These are phyloP conservation scores for Alternaria postmessia DNA, from an alignment of 2,329 filamentous ascomycete species.

Conservation along the genomic window DNA sequence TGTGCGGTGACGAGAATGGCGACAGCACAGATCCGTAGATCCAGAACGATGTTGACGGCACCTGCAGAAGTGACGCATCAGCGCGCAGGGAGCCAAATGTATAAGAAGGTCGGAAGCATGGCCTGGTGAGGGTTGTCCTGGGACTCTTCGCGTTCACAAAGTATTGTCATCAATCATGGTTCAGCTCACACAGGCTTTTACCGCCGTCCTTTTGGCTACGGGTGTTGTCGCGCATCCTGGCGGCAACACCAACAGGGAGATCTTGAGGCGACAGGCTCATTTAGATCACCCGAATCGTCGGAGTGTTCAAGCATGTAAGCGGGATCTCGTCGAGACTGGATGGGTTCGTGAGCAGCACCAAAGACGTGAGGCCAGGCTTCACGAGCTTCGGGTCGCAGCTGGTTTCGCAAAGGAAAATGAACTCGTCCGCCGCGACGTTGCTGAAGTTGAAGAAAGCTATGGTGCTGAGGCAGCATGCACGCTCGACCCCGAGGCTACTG, in stretches of 20 bases:
- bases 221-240: conserved; percentile 51
- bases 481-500: conserved; percentile 43
- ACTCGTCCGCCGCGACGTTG: conserved; percentile 38
- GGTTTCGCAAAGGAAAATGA: conserved; percentile 43
- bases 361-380: conserved; percentile 49
- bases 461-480: conserved; percentile 42
- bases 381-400: conserved; percentile 50
- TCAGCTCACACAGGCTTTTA: conserved; percentile 34
- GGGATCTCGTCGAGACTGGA: conserved; percentile 41
- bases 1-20: conserved; percentile 10
- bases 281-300: conserved; percentile 51
- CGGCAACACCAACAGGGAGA: conserved; percentile 47
- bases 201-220: conserved; percentile 35
- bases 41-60: conserved; percentile 22
- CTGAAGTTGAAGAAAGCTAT: conserved; percentile 38
- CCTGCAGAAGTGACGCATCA: conserved; percentile 17
- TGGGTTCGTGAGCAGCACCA: conserved; percentile 48
- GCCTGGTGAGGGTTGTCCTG: not conserved
- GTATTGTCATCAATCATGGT: conserved; percentile 30
- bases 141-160: not conserved
- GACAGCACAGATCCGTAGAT: conserved; percentile 14
- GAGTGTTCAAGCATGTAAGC: conserved; percentile 45
- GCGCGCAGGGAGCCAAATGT: conserved; percentile 12
- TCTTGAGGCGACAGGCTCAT: conserved; percentile 41
- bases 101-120: conserved; percentile 30